phyloP scores from a whole-genome alignment of 352 stramenopile species.

The Globisporangium spinosum region DNA sequence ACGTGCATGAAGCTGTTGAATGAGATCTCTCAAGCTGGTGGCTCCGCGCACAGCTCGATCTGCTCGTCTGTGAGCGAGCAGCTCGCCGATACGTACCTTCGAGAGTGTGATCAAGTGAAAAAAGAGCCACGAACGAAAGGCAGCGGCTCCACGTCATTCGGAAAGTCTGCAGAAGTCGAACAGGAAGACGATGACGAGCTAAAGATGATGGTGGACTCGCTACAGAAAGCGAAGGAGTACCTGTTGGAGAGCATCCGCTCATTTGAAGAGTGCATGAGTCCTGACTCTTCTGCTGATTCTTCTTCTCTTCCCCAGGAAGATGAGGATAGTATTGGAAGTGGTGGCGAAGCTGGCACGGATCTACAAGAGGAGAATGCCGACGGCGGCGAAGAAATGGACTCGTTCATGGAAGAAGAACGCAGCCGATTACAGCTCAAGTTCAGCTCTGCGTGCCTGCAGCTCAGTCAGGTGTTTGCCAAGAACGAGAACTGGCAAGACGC shows the following conservation, averaged over 20 bases:
- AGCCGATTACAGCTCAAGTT: constrained; percentile 70
- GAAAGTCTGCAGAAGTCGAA: not conserved
- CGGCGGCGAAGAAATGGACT: constrained; percentile 39
- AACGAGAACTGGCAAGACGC: constrained; percentile 36
- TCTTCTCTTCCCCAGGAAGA: constrained; percentile 29
- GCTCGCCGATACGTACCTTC: constrained; percentile 78
- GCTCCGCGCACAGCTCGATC: constrained; percentile 65
- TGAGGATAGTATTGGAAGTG: constrained; percentile 1
- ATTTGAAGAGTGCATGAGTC: constrained; percentile 65
- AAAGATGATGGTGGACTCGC: constrained; percentile 15
- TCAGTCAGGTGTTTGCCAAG: constrained; percentile 38
- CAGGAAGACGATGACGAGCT: constrained; percentile 12
- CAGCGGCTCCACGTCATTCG: not conserved
- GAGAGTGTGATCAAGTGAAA: constrained; percentile 39
- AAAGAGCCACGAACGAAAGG: not conserved
- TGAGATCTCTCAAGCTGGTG: constrained; percentile 64
- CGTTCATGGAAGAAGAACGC: constrained; percentile 80
- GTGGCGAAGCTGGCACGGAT: constrained; percentile 16
- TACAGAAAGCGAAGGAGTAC: constrained; percentile 62
- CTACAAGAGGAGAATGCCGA: constrained; percentile 19
- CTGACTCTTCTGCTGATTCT: constrained; percentile 13
- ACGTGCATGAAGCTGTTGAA: constrained; percentile 73
- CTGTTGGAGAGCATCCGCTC: constrained; percentile 62
- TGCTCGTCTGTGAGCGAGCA: constrained; percentile 78
- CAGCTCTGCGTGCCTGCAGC: constrained; percentile 63